Evolutionary conservation across 108 stramenopile species (phyloP).

Genomic region (Skeletonema costatum): DNA sequence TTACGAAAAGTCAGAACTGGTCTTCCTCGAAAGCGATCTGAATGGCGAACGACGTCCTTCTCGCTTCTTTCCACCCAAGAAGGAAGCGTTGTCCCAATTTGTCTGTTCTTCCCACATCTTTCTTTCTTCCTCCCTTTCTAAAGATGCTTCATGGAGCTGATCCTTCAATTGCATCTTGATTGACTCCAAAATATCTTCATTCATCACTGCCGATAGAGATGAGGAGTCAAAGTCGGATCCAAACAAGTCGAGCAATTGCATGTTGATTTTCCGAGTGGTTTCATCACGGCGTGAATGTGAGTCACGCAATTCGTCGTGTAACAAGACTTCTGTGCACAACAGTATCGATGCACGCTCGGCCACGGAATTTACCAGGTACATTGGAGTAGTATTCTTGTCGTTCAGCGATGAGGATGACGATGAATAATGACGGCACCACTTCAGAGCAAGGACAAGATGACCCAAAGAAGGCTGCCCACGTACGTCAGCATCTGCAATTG

Average conservation of each 20-base stretch:
- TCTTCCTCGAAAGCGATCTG: slow-evolving; percentile 20
- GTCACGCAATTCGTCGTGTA: slow-evolving; percentile 47
- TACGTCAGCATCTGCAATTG: slow-evolving; percentile 39
- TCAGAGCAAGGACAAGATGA: slow-evolving; percentile 60
- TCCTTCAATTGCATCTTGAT: slow-evolving; percentile 15
- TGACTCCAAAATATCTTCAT: slow-evolving; percentile 11
- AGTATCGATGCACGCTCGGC: slow-evolving; percentile 59
- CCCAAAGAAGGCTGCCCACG: slow-evolving; percentile 42
- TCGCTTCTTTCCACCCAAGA: slow-evolving; percentile 41
- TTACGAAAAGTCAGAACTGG: slow-evolving; percentile 2
- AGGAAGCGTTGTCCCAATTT: slow-evolving; percentile 25
- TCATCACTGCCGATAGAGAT: slow-evolving; percentile 3
- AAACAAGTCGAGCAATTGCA: slow-evolving; percentile 72
- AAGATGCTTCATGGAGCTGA: slow-evolving; percentile 21
- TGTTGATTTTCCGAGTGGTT: slow-evolving; percentile 36
- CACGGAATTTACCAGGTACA: slow-evolving; percentile 29
- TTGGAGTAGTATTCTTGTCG: background rate
- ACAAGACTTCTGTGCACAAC: slow-evolving; percentile 55
- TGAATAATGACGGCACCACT: slow-evolving; percentile 62
- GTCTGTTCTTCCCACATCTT: slow-evolving; percentile 40
- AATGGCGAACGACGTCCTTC: slow-evolving; percentile 43
- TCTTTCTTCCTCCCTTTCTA: slow-evolving; percentile 32
- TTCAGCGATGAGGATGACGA: background rate
- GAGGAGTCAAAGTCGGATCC: slow-evolving; percentile 6
- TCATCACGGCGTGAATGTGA: slow-evolving; percentile 11